Conservation (phyloP, 129 eudicot species). For the Flaveria sonorensis region DNA sequence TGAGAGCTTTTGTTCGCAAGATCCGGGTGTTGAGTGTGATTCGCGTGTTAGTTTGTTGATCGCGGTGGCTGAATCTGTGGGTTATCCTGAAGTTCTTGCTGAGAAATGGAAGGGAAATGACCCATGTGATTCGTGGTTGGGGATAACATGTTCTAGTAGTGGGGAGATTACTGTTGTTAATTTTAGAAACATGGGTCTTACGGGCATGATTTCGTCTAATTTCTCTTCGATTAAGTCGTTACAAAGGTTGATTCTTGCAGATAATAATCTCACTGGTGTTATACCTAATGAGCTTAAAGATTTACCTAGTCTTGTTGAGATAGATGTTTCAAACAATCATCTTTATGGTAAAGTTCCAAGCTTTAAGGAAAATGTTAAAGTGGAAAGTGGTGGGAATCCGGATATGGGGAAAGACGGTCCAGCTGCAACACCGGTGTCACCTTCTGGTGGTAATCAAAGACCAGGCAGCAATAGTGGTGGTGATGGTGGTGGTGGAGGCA, state of each 20-base stretch:
- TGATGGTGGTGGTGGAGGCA: not conserved
- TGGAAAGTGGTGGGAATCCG: conserved; percentile 49
- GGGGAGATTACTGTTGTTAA: conserved; percentile 58
- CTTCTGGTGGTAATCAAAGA: conserved; percentile 18
- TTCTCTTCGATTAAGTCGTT: conserved; percentile 65
- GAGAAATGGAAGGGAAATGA: conserved; percentile 77
- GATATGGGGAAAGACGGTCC: conserved; percentile 60
- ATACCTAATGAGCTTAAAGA: conserved; percentile 52
- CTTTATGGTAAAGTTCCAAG: conserved; percentile 62
- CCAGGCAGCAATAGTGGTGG: not conserved
- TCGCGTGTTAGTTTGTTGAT: conserved; percentile 52
- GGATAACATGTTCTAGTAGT: conserved; percentile 52
- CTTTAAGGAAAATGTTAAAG: conserved; percentile 46
- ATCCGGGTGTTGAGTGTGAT: conserved; percentile 63
- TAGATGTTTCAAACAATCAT: conserved; percentile 71
- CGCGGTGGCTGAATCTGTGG: conserved; percentile 63
- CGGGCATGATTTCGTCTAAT: conserved; percentile 64
- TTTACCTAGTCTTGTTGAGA: conserved; percentile 47
- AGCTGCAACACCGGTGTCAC: conserved; percentile 34
- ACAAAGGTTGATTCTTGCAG: conserved; percentile 56
- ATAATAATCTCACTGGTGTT: conserved; percentile 62
- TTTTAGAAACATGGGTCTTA: conserved; percentile 47
- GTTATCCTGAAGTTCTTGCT: conserved; percentile 64
- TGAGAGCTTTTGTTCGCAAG: conserved; percentile 57
- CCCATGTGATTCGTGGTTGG: conserved; percentile 83